phyloP scores from a whole-genome alignment of 2,329 filamentous ascomycete genomes.

The Exophiala xenobiotica region DNA sequence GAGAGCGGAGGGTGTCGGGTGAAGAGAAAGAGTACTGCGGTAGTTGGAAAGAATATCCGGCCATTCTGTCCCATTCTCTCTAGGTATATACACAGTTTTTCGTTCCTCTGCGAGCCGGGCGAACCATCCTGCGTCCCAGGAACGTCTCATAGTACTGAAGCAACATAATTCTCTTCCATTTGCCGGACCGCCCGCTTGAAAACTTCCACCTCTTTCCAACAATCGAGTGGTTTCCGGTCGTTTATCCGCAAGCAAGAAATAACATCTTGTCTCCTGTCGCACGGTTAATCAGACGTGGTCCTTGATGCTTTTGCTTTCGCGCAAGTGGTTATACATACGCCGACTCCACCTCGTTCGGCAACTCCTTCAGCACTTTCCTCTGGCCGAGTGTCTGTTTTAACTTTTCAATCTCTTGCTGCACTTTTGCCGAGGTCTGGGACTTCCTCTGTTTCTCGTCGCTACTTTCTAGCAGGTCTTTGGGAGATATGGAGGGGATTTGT shows the following conservation, averaged over 20 bases:
- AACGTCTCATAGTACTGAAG: constrained; percentile 63
- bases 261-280: constrained; percentile 61
- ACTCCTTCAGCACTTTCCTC: constrained; percentile 58
- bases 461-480: constrained; percentile 34
- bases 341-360: constrained; percentile 70
- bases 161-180: constrained; percentile 84
- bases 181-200: constrained; percentile 88
- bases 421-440: constrained; percentile 40
- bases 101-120: no score
- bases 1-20: no score
- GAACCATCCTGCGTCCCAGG: neutral
- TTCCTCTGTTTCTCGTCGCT: constrained; percentile 25
- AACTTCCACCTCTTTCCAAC: constrained; percentile 86
- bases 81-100: constrained; percentile 11
- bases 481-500: constrained; percentile 47
- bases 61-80: neutral
- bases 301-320: neutral
- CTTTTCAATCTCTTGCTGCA: constrained; percentile 58
- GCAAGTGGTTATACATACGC: constrained; percentile 44
- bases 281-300: neutral
- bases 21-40: no score
- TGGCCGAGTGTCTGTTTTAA: constrained; percentile 53
- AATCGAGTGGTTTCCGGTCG: constrained; percentile 85
- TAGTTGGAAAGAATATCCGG: no score
- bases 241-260: constrained; percentile 78